Evolutionary conservation across 2,329 filamentous ascomycete species (phyloP).

Genomic region (Aspergillus pseudonomiae): DNA sequence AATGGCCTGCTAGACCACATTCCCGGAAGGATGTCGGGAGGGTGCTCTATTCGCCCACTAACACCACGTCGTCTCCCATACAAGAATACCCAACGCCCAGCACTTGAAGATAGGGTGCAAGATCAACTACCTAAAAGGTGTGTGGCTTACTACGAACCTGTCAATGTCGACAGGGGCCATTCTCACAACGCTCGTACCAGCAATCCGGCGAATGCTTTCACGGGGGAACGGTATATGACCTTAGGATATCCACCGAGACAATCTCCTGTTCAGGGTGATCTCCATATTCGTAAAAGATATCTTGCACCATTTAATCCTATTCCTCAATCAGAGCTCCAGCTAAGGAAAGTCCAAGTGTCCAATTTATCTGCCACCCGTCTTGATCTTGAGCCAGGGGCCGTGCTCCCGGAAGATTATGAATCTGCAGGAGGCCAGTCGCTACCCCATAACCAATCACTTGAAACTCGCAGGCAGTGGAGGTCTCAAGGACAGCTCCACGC

Average conservation of each 20-base stretch:
- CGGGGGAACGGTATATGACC: conserved; percentile 23
- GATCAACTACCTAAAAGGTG: conserved; percentile 38
- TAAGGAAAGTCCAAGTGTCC: conserved; percentile 19
- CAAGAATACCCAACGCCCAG: conserved; percentile 27
- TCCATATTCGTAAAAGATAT: conserved; percentile 28
- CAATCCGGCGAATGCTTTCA: conserved; percentile 15
- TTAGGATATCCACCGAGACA: conserved; percentile 21
- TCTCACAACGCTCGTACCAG: conserved; percentile 15
- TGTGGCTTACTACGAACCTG: conserved; percentile 29
- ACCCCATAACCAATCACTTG: conserved; percentile 17
- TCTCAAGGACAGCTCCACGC: conserved; percentile 14
- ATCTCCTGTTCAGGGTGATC: conserved; percentile 21
- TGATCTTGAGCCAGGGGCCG: conserved; percentile 20
- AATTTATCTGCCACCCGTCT: conserved; percentile 17
- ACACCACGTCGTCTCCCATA: conserved; percentile 29
- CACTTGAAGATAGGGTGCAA: conserved; percentile 26
- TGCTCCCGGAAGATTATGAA: conserved; percentile 22
- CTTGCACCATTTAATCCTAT: conserved; percentile 22
- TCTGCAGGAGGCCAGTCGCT: conserved; percentile 21
- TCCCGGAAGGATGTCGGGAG: conserved; percentile 32
- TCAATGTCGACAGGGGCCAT: conserved; percentile 17
- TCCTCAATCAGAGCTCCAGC: conserved; percentile 21
- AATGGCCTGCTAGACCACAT: conserved; percentile 30
- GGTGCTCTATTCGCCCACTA: conserved; percentile 31
- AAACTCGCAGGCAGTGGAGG: conserved; percentile 13